Evolutionary conservation across 495 filamentous ascomycete species (phyloP), one percentile per base, ranked within the genome.

Genomic region (Mycothermus thermophilus): DNA sequence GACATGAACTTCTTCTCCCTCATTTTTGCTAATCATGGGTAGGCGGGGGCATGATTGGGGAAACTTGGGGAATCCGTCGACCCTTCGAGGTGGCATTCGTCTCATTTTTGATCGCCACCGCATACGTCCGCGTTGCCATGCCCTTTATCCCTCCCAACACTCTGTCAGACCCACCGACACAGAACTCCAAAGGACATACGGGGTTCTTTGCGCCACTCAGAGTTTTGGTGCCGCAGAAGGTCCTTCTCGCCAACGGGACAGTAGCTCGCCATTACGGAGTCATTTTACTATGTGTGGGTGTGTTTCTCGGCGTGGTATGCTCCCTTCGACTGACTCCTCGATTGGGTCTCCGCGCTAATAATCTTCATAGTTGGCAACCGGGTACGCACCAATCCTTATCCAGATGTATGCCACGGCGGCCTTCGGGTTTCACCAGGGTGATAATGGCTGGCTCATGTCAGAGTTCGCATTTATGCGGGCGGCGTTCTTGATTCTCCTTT

Each of bases 381-480:
- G 62, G 12, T 75, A 71, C 23, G 64, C 65, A 3, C 61, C 66
- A 11, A 51, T 66, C 15, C 42, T 70, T 0, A 57, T 68, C 29
- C 66, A 70, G 40, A 59, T 70, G 59, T 70, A 68, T 34, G 64
- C 66, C 12, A 74, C 69, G 0, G 65, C 70, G 17, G 55, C 50
- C 4, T 73, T 72, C 38, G 52, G 60, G 23, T 76, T 74, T 46
- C 51, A 53, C 21, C 67, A 71, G 5, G 55, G 50, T 1, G 60
- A 70, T 33, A 74, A 74, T 37, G 69, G 66, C 10, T 62, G 51
- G 40, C 52, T 72, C 10, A 67, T 72, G 59, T 66, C 62, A 3
- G 59, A 57, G 10, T 67, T 66, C 27, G 60, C 69, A 1, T 57
- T 66, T 12, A 59, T 74, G 34, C 63, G 71, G 8, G 69, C 66